Percentiles rank a stretch among this genome's conserved stretches.
These are phyloP conservation scores for Apostasia ramifera DNA, from an alignment of 106 monocot species.

Conservation along the genomic window DNA sequence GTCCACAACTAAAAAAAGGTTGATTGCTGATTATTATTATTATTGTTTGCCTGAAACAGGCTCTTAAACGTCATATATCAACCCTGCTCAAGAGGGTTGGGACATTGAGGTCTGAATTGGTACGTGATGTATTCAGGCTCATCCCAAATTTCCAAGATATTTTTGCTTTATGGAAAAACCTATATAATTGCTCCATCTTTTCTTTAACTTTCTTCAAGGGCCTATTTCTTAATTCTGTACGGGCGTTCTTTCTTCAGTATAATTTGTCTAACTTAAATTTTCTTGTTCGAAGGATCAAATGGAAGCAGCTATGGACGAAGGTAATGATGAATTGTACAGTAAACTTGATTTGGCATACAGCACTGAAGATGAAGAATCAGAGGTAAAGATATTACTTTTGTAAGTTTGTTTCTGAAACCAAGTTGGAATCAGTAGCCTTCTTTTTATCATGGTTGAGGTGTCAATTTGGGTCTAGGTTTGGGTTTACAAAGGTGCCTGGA, in stretches of 20 bases:
- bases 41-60: conserved; percentile 27
- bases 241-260: background rate
- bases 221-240: background rate
- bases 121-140: conserved; percentile 18
- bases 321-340: conserved; percentile 70
- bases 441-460: background rate
- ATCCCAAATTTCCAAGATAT: background rate
- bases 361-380: conserved; percentile 67
- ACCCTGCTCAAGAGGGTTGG: conserved; percentile 47
- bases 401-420: background rate
- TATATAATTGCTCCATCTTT: background rate
- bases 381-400: conserved; percentile 29
- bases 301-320: conserved; percentile 58
- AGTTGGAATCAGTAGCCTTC: background rate
- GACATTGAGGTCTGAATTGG: conserved; percentile 73
- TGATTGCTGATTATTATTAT: background rate
- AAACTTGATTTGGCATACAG: conserved; percentile 64
- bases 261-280: background rate
- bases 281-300: conserved; percentile 41
- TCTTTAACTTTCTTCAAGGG: no score
- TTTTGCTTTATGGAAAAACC: background rate
- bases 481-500: background rate
- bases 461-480: background rate
- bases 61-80: conserved; percentile 56
- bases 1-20: background rate